Evolutionary conservation across 768 basidiomycete genomes (phyloP), one percentile per base, ranked within the genome.

Genomic region (Lanmaoa pseudosensibilis): DNA sequence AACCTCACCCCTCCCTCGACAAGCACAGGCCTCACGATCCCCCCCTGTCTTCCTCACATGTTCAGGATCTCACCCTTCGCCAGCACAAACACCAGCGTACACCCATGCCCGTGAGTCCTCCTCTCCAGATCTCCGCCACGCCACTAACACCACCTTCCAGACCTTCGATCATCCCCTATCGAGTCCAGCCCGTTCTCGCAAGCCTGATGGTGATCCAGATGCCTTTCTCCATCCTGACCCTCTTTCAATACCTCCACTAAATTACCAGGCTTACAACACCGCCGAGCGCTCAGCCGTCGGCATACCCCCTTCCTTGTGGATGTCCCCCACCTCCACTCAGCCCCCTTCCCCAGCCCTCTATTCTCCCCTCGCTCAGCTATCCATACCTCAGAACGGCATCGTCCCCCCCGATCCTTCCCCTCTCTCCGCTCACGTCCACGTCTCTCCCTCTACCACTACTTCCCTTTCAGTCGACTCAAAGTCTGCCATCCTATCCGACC

Each of bases 291-390:
- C 80, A 46, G 74, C 76, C 58, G 64, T 77, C 34, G 80, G 82
- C 53, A 74, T 91, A 43, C 87, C 86, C 46, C 88, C 90, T 4
- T 89, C 90, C 39, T 73, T 92, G 39, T 92, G 90, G 90, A 92
- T 92, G 90, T 90, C 90, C 13, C 81, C 89, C 46, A 74, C 83
- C 6, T 80, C 80, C 39, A 69, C 82, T 10, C 70, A 80, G 15
- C 74, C 80, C 5, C 68, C 78, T 21, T 75, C 80, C 30, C 74
- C 80, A 8, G 68, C 76, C 57, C 60, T 69, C 48, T 75, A 75
- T 64, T 70, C 74, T 55, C 69, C 77, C 36, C 73, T 76, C 57
- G 52, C 72, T 45, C 71, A 74, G 61, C 72, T 77, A 33, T 70
- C 77, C 59, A 65, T 69, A 59, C 68, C 73, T 16, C 66, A 62